Evolutionary conservation across 441 rosid species (phyloP).

Genomic region (Populus trichocarpa): DNA sequence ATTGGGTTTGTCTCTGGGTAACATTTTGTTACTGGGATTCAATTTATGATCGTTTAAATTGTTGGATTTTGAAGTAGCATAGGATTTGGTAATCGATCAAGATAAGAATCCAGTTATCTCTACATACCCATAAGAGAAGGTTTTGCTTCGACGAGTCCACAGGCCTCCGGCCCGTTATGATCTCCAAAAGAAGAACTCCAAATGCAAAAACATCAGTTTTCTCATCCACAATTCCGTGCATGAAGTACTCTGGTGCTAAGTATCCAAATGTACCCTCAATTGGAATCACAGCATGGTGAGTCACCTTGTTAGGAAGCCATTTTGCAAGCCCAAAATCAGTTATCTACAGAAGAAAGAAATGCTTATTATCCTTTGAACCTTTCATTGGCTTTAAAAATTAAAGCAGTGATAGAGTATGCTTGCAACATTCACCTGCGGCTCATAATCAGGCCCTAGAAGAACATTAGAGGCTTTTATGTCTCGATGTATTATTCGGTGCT

Average conservation of each 20-base stretch:
- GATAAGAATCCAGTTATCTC: not conserved
- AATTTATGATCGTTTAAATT: not conserved
- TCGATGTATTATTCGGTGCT: constrained; percentile 82
- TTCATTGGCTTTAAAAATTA: not conserved
- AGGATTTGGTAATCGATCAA: not conserved
- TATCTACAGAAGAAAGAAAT: constrained; percentile 36
- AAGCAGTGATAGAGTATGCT: not conserved
- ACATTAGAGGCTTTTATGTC: constrained; percentile 93
- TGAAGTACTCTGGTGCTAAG: constrained; percentile 90
- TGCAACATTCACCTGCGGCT: constrained; percentile 62
- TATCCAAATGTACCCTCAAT: constrained; percentile 95
- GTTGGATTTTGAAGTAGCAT: not conserved
- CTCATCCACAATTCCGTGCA: constrained; percentile 94
- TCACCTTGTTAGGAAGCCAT: constrained; percentile 95
- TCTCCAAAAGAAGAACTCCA: constrained; percentile 87
- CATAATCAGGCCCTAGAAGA: constrained; percentile 81
- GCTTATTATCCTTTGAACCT: not conserved
- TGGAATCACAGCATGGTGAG: constrained; percentile 84
- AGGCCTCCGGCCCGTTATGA: constrained; percentile 72
- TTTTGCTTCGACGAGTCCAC: constrained; percentile 72
- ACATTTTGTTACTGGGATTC: not conserved
- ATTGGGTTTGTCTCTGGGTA: not conserved
- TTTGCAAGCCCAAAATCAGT: constrained; percentile 93
- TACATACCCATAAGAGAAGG: constrained; percentile 78
- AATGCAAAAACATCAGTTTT: constrained; percentile 89